Evolutionary conservation across 176 grass and related monocot genomes (phyloP), one percentile per base, ranked within the genome.

Genomic region (Echinochloa phyllopogon): DNA sequence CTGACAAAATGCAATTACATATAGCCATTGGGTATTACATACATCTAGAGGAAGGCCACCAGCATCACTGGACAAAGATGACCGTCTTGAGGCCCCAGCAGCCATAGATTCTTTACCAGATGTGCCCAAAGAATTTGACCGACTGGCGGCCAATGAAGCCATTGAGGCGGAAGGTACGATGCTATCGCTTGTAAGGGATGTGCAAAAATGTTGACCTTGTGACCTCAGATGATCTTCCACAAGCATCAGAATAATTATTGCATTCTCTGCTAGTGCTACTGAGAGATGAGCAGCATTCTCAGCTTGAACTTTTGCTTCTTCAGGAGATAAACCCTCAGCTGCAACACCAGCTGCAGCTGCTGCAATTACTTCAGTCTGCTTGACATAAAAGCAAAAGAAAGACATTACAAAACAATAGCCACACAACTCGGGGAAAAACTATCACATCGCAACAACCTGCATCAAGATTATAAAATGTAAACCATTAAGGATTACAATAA

Each of bases 351-450:
- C 96, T 83, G 96, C 96, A 78, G 96, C 91, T 0, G 96, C 96
- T 79, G 96, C 96, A 92, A 98, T 98, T 86, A 95, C 89, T 91
- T 95, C 91, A 90, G 93, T 98, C 96, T 98, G 93, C 38, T 76
- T 64, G 38, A 78, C 70, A 82, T 58, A 76, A 55, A 82, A 73
- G 74, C 27, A 83, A 79, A 77, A 79, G 27, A 38, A 83, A 84
- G 10, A 38, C 59, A 67, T 83, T 79, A 74, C 17, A 73, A 21
- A 86, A 76, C 5, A 43, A 36, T 76, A 63, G 20, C 51, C 69
- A 85, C 18, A 47, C 6, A 73, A 49, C 64, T 37, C 0, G 14
- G 52, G 10, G 2, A n/a, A 74, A 57, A 57, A 78, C 16, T 29
- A 66, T 53, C 42, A 63, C 60, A 62, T 57, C 62, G 63, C 33